phyloP scores from a whole-genome alignment of 1,139 yeast species.

The Maudiozyma humilis region DNA sequence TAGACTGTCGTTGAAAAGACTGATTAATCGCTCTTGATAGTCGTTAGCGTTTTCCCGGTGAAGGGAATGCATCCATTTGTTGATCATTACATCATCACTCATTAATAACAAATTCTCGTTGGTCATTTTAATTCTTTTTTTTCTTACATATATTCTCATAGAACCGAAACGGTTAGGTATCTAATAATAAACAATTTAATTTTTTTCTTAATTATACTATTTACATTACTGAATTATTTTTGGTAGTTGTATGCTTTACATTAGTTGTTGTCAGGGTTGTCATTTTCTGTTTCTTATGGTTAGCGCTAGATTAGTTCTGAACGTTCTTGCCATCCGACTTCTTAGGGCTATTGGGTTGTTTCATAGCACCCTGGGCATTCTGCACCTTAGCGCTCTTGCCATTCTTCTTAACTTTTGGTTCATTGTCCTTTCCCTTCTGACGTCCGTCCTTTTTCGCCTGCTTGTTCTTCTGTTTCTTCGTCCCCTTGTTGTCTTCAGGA shows the following conservation, averaged over 20 bases:
- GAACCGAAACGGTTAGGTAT: not conserved
- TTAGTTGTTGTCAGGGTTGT: no score
- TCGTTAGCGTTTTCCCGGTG: not conserved
- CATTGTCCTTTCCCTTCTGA: no score
- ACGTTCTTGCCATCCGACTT: not conserved
- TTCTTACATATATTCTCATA: slow-evolving; percentile 2
- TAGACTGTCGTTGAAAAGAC: slow-evolving; percentile 23
- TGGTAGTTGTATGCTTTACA: no score
- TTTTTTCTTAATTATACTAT: not conserved
- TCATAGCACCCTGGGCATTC: not conserved
- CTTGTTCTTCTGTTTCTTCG: no score
- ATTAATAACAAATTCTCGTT: no score
- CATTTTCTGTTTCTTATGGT: no score
- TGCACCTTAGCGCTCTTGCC: not conserved
- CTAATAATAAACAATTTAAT: not conserved
- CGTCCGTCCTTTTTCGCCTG: no score
- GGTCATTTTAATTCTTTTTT: no score
- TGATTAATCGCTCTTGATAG: slow-evolving; percentile 29
- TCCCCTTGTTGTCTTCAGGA: slow-evolving; percentile 12
- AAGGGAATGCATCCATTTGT: no score
- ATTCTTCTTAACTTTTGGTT: not conserved
- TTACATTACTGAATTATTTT: not conserved
- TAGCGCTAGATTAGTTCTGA: no score
- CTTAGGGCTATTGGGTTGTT: not conserved
- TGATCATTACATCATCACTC: no score